Percentiles rank a stretch among this genome's conserved stretches.
phyloP scores from a whole-genome alignment of 2,329 filamentous ascomycete genomes.

The Colletotrichum orbiculare region DNA sequence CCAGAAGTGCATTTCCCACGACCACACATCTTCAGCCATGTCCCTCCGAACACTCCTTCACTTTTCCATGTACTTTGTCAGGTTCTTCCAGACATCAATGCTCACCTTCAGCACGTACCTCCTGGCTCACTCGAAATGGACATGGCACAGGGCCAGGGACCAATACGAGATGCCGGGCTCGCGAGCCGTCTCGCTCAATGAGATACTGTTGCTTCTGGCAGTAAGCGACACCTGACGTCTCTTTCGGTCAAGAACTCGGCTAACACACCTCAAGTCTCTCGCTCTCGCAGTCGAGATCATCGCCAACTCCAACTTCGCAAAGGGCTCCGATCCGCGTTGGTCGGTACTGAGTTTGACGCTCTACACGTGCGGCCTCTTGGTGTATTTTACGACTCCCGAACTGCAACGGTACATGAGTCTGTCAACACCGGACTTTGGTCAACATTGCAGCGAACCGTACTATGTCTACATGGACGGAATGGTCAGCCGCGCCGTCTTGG shows the following conservation, averaged over 20 bases:
- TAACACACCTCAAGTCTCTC: background rate
- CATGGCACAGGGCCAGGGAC: background rate
- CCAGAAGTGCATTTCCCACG: too few relatives aligned
- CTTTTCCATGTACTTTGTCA: background rate
- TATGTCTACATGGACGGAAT: background rate
- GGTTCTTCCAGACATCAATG: background rate
- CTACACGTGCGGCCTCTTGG: background rate
- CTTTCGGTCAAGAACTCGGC: background rate
- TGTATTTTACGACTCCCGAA: background rate
- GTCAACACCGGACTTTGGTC: background rate
- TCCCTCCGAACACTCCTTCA: background rate
- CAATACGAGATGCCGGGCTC: too few relatives aligned
- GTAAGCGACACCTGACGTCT: background rate
- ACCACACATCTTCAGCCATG: background rate
- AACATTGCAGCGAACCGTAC: background rate
- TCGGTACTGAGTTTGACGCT: conserved; percentile 1
- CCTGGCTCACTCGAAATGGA: background rate
- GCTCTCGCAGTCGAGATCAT: background rate
- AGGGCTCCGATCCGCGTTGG: conserved; percentile 1
- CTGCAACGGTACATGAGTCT: background rate
- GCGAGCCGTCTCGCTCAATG: background rate
- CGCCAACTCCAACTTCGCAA: background rate
- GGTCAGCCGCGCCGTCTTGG: background rate
- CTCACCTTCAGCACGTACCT: background rate
- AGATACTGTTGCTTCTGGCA: background rate